Percentiles rank a stretch among this genome's conserved stretches.
Evolutionary conservation across 495 filamentous ascomycete species (phyloP).

Genomic region (Glarea lozoyensis): DNA sequence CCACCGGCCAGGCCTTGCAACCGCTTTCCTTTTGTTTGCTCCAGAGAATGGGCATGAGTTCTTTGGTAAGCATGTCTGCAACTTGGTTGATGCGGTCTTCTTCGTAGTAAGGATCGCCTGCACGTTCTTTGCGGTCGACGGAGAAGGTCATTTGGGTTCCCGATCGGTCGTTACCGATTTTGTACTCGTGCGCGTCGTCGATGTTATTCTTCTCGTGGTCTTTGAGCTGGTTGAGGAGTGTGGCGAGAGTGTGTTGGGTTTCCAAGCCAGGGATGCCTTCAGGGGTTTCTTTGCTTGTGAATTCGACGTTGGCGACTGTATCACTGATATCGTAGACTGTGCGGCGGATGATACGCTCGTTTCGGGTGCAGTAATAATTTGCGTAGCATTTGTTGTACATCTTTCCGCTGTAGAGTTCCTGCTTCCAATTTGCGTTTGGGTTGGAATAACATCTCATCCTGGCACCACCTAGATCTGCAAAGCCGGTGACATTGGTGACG

Average conservation of each 20-base stretch:
- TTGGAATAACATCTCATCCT: background rate
- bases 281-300: background rate
- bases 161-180: background rate
- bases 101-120: background rate
- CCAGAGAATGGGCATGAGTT: background rate
- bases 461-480: background rate
- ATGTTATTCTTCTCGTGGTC: background rate
- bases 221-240: background rate
- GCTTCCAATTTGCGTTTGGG: background rate
- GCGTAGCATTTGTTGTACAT: background rate
- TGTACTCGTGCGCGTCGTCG: background rate
- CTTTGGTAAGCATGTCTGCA: background rate
- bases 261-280: background rate
- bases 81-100: background rate
- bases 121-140: background rate
- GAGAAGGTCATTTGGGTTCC: background rate
- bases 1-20: background rate
- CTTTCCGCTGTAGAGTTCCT: background rate
- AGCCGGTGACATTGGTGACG: background rate
- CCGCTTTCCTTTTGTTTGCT: background rate
- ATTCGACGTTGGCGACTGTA: background rate
- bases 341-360: background rate
- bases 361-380: background rate
- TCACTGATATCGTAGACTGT: background rate
- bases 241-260: background rate